Base-by-base conservation (phyloP, 2,329 filamentous ascomycete genomes). In the Epichloe hybrida region DNA sequence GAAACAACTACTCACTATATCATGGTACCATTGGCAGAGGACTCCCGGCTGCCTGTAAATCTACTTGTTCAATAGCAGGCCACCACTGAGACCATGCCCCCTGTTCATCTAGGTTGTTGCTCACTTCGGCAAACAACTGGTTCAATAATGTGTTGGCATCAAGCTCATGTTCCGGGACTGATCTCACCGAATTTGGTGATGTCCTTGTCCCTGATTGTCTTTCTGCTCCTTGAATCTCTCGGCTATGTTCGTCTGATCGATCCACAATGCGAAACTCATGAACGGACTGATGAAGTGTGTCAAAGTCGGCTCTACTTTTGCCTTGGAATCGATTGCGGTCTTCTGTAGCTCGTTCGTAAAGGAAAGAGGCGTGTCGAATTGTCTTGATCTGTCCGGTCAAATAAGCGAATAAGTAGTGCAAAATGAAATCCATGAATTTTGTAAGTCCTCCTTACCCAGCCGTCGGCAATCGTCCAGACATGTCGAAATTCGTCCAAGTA, bases 221-320 rank as follows among this genome's bases (percentile, higher is more conserved):
- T 21, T 61, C 60, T 1, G 57, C 62, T 2, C 57, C 58, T 23
- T 62, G 56, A 40, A 65, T 60, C 49, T 65, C 61, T 44, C 62
- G 55, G 9, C 57, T 54, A 6, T 64, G 63, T 43, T 61, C 57
- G n/a, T 63, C 62, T 2, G 62, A 63, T 20, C 62, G 54, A 36
- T 64, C 62, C 1, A 65, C 55, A 6, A 59, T 57, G 3, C 62
- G 58, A 39, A 64, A 64, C 41, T 64, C 62, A 21, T 64, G 60
- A 1, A 64, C 56, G 2, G 60, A 64, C 36, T 62, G 62, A 38
- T 64, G 63, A 1, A 65, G 51, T 7, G 57, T 55, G 23, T 60
- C 58, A 48, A 64, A 65, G 46, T 64, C 61, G 17, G 56, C 56
- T 3, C 62, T 54, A 2, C 57, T 61, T 9, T 58, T 53, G 2